Evolutionary conservation across 2,329 filamentous ascomycete species (phyloP).

Genomic region (Penicillium corylophilum): DNA sequence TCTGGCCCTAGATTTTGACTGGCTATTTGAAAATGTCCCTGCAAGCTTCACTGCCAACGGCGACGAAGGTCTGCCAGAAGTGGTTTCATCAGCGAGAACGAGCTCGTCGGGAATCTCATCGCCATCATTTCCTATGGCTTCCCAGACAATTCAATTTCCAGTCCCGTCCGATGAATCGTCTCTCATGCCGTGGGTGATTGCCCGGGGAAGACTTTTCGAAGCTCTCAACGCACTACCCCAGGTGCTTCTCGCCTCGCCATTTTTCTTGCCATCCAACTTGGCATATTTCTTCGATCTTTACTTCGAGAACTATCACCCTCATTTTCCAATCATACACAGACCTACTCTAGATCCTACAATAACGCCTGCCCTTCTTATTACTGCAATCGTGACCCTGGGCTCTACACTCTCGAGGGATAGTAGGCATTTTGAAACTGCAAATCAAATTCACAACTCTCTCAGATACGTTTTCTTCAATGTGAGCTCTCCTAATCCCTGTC

Average conservation of each 20-base stretch:
- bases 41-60: slow-evolving; percentile 10
- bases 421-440: slow-evolving; percentile 18
- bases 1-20: slow-evolving; percentile 23
- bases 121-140: slow-evolving; percentile 8
- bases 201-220: slow-evolving; percentile 16
- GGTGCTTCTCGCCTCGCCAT: slow-evolving; percentile 18
- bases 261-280: slow-evolving; percentile 25
- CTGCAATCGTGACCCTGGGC: slow-evolving; percentile 28
- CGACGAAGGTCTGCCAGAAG: slow-evolving; percentile 7
- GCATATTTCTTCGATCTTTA: slow-evolving; percentile 24
- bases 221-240: slow-evolving; percentile 18
- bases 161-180: slow-evolving; percentile 6
- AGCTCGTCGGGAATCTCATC: slow-evolving; percentile 12
- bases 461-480: slow-evolving; percentile 26
- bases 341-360: slow-evolving; percentile 19
- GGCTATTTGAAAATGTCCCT: slow-evolving; percentile 24
- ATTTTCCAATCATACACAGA: slow-evolving; percentile 29
- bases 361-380: slow-evolving; percentile 22
- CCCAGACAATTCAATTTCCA: slow-evolving; percentile 15
- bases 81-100: slow-evolving; percentile 9
- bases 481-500: neutral
- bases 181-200: slow-evolving; percentile 19
- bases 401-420: slow-evolving; percentile 23
- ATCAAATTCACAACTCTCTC: slow-evolving; percentile 25
- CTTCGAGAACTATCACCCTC: slow-evolving; percentile 28